phyloP scores from a whole-genome alignment of 2,329 filamentous ascomycete species.

The Botrytis deweyae region DNA sequence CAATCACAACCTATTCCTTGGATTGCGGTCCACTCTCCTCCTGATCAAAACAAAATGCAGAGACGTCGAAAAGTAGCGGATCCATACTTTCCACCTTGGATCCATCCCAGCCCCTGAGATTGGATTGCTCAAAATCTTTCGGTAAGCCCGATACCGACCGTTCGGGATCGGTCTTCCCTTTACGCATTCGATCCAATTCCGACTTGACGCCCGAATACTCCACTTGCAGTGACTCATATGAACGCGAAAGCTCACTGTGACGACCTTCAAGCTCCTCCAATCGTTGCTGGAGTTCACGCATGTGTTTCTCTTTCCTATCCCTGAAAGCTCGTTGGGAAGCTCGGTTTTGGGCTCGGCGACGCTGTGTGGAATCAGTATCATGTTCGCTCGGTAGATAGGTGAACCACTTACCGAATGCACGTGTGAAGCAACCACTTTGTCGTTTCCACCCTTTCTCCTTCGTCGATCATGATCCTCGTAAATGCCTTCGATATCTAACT shows the following conservation, averaged over 20 bases:
- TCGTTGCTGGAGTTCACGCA: slow-evolving; percentile 60
- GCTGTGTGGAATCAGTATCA: slow-evolving; percentile 40
- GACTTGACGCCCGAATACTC: slow-evolving; percentile 39
- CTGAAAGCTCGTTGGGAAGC: slow-evolving; percentile 61
- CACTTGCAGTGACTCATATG: slow-evolving; percentile 51
- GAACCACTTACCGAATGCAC: slow-evolving; percentile 37
- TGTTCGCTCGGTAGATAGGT: neutral
- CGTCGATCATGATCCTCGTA: slow-evolving; percentile 40
- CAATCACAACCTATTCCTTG: slow-evolving; percentile 9
- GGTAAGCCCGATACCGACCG: slow-evolving; percentile 13
- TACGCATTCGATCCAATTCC: slow-evolving; percentile 36
- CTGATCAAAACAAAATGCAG: slow-evolving; percentile 38
- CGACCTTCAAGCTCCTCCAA: slow-evolving; percentile 54
- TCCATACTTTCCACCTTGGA: slow-evolving; percentile 34
- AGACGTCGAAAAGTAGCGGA: slow-evolving; percentile 38
- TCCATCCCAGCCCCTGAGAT: slow-evolving; percentile 29
- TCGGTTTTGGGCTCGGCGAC: slow-evolving; percentile 59
- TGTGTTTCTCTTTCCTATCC: slow-evolving; percentile 64
- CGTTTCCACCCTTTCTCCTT: slow-evolving; percentile 35
- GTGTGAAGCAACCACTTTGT: slow-evolving; percentile 38
- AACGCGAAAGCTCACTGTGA: slow-evolving; percentile 55
- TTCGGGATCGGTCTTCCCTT: slow-evolving; percentile 26
- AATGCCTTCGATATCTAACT: slow-evolving; percentile 39
- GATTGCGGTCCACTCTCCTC: slow-evolving; percentile 26
- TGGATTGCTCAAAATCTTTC: slow-evolving; percentile 24